Evolutionary conservation across 2,329 filamentous ascomycete genomes (phyloP), one percentile per base, ranked within the genome.

Genomic region (Pseudogymnoascus sp.): DNA sequence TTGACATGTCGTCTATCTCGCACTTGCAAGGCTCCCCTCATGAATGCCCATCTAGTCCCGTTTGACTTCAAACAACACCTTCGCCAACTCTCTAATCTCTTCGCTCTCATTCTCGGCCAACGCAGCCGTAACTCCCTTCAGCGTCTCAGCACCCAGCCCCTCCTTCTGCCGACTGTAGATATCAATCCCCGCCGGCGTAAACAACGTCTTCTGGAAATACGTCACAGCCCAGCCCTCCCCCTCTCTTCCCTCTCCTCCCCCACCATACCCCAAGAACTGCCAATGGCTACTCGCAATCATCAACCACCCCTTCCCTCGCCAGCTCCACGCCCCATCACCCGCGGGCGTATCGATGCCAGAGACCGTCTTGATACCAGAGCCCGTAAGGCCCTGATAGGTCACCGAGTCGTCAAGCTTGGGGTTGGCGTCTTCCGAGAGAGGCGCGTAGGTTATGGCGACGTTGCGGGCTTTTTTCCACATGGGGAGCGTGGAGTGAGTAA

Each of bases 401-500:
- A 95, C 90, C 2, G 88, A 74, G 74, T 95, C 90, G 73, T 91
- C 86, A 65, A 93, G 76, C 65, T 59, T 14, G n/a, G 35, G 31
- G 21, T 8, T 37, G 45, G 38, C 25, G 62, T 73, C 62, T 63
- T 74, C 31, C 64, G 61, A 70, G 63, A 89, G 79, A 0, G 81
- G 74, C 8, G 76, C 83, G 79, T 96, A 96, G 35, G 85, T 88
- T 73, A 96, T 93, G 69, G 83, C 82, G 12, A 96, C 90, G 75
- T 95, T 95, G 72, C 86, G 87, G 61, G 89, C 87, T 55, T 83
- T 82, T 69, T 86, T 86, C 91, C 91, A 96, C 88, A 95, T 92
- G 66, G 83, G 77, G 9, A 92, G 83, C 4, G 88, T 90, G 4
- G 86, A 89, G 76, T 91, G 88, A 9, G 88, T 90, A 63, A 92